Percentiles rank a stretch among this genome's conserved stretches.
Conservation (phyloP, 345 rosid genomes). For the Dipteronia sinensis region DNA sequence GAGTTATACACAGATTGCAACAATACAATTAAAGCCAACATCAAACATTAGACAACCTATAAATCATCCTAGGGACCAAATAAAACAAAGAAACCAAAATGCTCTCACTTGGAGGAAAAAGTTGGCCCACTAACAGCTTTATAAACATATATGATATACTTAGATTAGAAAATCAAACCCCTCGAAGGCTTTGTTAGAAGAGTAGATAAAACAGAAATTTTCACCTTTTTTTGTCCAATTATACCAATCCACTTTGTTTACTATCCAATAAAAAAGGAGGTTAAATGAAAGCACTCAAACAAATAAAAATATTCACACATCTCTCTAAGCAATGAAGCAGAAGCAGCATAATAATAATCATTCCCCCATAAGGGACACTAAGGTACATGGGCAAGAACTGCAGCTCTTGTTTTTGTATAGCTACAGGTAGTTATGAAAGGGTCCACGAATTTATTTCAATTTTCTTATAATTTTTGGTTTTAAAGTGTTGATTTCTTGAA, state of each 20-base stretch:
- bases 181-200: not conserved
- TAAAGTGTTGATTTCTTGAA: not conserved
- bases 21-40: not conserved
- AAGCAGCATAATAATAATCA: not conserved
- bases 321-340: not conserved
- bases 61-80: not conserved
- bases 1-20: not conserved
- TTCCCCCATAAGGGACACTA: not conserved
- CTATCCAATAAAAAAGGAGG: no score
- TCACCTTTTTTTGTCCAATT: not conserved
- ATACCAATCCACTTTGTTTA: not conserved
- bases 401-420: not conserved
- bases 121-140: no score
- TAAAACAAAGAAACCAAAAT: not conserved
- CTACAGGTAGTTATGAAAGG: not conserved
- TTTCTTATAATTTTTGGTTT: not conserved
- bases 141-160: not conserved
- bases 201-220: not conserved
- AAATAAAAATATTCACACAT: not conserved
- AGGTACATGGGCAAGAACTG: not conserved
- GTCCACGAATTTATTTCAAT: not conserved
- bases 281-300: no score
- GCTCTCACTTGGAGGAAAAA: not conserved
- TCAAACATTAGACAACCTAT: not conserved
- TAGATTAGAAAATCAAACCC: not conserved